These are phyloP conservation scores for Colletotrichum orbiculare DNA, from an alignment of 2,329 filamentous ascomycete genomes.

Conservation along the genomic window DNA sequence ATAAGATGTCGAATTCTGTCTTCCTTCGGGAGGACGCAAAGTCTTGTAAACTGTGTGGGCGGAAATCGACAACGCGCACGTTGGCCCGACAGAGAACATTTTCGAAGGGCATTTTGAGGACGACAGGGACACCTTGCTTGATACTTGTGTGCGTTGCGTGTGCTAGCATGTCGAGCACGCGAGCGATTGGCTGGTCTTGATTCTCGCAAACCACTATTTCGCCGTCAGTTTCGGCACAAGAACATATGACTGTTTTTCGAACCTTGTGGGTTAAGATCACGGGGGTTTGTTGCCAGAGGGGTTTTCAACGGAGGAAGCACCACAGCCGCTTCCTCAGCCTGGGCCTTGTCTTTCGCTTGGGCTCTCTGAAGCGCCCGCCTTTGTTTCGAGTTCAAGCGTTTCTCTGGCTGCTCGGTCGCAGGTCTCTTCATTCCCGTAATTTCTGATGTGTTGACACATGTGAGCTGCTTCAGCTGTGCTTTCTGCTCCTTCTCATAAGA, in stretches of 20 bases:
- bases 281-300: neutral
- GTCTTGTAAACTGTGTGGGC: slow-evolving; percentile 74
- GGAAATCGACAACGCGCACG: slow-evolving; percentile 86
- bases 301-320: slow-evolving; percentile 24
- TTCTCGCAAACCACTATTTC: slow-evolving; percentile 61
- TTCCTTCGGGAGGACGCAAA: slow-evolving; percentile 68
- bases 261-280: slow-evolving; percentile 47
- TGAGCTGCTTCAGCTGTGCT: slow-evolving; percentile 49
- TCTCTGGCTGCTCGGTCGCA: slow-evolving; percentile 26
- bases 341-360: slow-evolving; percentile 22
- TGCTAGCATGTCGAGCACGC: slow-evolving; percentile 54
- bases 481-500: slow-evolving; percentile 69
- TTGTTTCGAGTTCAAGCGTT: slow-evolving; percentile 40
- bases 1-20: slow-evolving; percentile 62
- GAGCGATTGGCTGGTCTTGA: slow-evolving; percentile 46
- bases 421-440: slow-evolving; percentile 39
- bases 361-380: slow-evolving; percentile 33
- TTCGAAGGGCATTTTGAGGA: slow-evolving; percentile 70
- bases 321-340: slow-evolving; percentile 43
- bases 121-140: slow-evolving; percentile 72
- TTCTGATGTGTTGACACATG: slow-evolving; percentile 8
- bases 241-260: slow-evolving; percentile 27
- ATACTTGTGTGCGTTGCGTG: slow-evolving; percentile 48
- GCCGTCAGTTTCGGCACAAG: slow-evolving; percentile 3
- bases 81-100: slow-evolving; percentile 55